phyloP scores from a whole-genome alignment of 768 basidiomycete species.

The Wakefieldia striispora region DNA sequence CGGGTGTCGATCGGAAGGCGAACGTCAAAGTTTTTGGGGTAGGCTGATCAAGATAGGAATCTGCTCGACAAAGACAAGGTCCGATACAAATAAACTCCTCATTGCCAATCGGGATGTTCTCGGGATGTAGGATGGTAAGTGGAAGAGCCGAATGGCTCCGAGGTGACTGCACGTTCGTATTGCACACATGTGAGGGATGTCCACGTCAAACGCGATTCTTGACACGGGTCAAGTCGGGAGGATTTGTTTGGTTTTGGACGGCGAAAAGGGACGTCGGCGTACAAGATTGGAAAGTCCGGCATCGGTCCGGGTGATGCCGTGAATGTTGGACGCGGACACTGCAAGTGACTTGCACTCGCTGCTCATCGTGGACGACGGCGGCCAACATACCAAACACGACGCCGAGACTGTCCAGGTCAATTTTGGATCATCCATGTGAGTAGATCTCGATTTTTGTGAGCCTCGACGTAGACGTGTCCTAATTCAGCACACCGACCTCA shows the following conservation, averaged over 20 bases:
- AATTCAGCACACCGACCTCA: constrained; percentile 25
- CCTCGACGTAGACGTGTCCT: constrained; percentile 12
- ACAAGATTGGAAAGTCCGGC: constrained; percentile 17
- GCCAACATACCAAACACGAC: neutral
- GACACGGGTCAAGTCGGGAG: neutral
- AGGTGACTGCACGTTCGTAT: constrained; percentile 15
- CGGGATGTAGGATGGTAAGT: constrained; percentile 9
- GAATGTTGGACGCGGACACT: neutral
- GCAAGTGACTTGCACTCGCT: no score
- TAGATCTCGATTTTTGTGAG: neutral
- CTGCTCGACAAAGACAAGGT: neutral
- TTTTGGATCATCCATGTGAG: neutral
- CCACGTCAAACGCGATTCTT: neutral
- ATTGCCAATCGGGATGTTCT: constrained; percentile 12
- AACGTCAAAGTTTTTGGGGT: no score
- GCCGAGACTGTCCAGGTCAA: neutral
- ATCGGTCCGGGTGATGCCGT: constrained; percentile 21
- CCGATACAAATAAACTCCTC: no score
- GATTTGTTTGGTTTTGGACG: constrained; percentile 9
- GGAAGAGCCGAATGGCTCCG: constrained; percentile 12
- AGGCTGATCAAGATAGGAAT: no score
- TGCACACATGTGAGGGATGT: no score
- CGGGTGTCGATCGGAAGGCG: no score
- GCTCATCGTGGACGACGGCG: constrained; percentile 1
- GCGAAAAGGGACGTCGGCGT: constrained; percentile 5